Evolutionary conservation across 106 monocot species (phyloP), one percentile per base, ranked within the genome.

Genomic region (Gastrodia elata): DNA sequence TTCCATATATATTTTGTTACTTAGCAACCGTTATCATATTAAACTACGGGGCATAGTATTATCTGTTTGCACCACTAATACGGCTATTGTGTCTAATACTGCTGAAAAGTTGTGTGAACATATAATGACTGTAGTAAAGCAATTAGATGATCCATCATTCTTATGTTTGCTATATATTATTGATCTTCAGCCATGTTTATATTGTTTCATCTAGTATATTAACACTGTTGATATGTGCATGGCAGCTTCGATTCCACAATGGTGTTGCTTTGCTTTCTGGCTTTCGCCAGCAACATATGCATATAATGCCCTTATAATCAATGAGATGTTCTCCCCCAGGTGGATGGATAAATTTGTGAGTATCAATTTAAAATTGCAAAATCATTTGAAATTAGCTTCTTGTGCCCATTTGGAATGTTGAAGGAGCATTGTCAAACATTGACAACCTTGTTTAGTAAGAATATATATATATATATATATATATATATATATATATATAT

Each of bases 261-360:
- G 92, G 92, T 89, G 88, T 86, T 82, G 84, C 16, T 89, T 86
- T 86, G 92, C 80, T 22, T 86, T 80, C 55, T 92, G 92, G 92
- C 13, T 74, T 64, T 92, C 92, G 1, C 92, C 92, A 8, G 38
- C 86, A 26, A 77, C 77, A 13, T 89, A 92, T 42, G 86, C 69
- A 68, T 86, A 82, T 39, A 86, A 86, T 73, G 83, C 88, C 25
- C 24, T 92, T 27, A 72, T 78, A 36, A 83, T 89, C 41, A 92
- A 92, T 77, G 92, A 92, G 71, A 84, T 89, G 10, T 77, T 84
- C 16, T 82, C 88, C 70, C 81, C 87, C 4, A 84, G 91, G 41
- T 91, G 91, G 91, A 88, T 85, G 89, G 49, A 83, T 71, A 71
- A 28, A 71, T 22, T 41, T 68, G 87, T 87, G 71, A 74, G 79